Evolutionary conservation across 2,329 filamentous ascomycete genomes (phyloP).

Genomic region (Biscogniauxia mediterranea): DNA sequence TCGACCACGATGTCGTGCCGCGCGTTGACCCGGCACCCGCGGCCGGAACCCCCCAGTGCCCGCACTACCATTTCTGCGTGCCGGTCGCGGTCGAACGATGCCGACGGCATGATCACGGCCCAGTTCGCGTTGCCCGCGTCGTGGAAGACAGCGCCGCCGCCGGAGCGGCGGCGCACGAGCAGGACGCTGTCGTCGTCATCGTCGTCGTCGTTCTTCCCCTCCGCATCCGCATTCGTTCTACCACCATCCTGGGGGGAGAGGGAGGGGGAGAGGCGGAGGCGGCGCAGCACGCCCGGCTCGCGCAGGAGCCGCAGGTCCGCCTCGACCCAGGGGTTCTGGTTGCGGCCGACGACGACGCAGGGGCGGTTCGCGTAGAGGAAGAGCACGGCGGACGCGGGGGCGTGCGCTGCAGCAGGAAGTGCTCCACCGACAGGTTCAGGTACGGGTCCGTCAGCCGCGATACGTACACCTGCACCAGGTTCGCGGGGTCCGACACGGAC

Average conservation of each 20-base stretch:
- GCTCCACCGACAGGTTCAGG: constrained; percentile 91
- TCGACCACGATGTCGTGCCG: constrained; percentile 82
- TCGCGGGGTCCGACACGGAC: constrained; percentile 42
- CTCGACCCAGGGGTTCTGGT: constrained; percentile 97
- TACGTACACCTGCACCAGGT: constrained; percentile 65
- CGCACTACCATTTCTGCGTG: constrained; percentile 91
- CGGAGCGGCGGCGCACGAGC: constrained; percentile 80
- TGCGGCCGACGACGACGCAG: constrained; percentile 87
- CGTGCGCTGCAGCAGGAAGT: constrained; percentile 77
- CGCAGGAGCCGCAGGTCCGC: constrained; percentile 67
- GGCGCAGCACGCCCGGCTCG: constrained; percentile 17
- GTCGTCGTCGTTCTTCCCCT: constrained; percentile 23
- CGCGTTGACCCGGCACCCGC: constrained; percentile 71
- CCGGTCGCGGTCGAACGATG: constrained; percentile 75
- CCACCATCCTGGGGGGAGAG: neutral
- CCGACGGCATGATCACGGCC: constrained; percentile 80
- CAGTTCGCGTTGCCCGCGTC: constrained; percentile 93
- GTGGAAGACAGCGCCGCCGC: constrained; percentile 92
- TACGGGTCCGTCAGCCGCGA: constrained; percentile 72
- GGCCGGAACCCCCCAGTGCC: constrained; percentile 66
- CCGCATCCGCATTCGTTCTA: constrained; percentile 12
- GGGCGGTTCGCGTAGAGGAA: constrained; percentile 88
- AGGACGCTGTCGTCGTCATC: constrained; percentile 37
- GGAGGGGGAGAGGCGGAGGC: too few species aligned
- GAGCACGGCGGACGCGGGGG: constrained; percentile 72